These are phyloP conservation scores for Teunomyces pallodes DNA, from an alignment of 805 yeast species.

Conservation along the genomic window DNA sequence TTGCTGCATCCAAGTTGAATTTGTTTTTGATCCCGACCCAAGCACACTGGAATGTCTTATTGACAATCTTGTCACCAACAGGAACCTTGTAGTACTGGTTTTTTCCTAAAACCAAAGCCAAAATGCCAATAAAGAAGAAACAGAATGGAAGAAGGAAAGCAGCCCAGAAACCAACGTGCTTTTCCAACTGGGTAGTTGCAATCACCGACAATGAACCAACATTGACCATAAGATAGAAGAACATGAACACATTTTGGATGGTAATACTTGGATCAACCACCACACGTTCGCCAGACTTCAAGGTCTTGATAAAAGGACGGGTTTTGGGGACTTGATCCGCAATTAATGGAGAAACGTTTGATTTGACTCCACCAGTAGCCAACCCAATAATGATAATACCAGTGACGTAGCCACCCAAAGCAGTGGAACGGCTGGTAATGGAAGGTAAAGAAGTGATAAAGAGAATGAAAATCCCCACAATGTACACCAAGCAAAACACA, in stretches of 20 bases:
- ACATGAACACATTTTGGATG: conserved; percentile 68
- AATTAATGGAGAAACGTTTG: conserved; percentile 72
- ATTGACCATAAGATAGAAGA: conserved; percentile 72
- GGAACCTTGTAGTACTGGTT: conserved; percentile 56
- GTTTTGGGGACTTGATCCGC: conserved; percentile 49
- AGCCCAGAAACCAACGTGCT: conserved; percentile 65
- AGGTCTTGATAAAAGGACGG: conserved; percentile 32
- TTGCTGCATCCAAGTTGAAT: conserved; percentile 51
- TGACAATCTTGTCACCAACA: conserved; percentile 58
- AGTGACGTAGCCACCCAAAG: conserved; percentile 59
- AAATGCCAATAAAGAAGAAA: conserved; percentile 50
- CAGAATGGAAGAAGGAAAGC: conserved; percentile 72
- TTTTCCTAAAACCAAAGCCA: conserved; percentile 51
- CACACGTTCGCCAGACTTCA: conserved; percentile 38
- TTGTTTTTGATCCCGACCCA: conserved; percentile 45
- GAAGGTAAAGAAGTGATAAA: conserved; percentile 69
- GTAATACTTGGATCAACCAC: conserved; percentile 62
- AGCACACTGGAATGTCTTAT: conserved; percentile 45
- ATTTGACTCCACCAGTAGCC: conserved; percentile 79
- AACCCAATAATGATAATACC: conserved; percentile 61
- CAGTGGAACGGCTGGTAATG: conserved; percentile 46
- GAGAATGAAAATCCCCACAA: conserved; percentile 58
- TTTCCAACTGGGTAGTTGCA: conserved; percentile 73
- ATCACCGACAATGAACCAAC: conserved; percentile 70
- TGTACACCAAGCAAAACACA: conserved; percentile 56